phyloP scores from a whole-genome alignment of 495 filamentous ascomycete species.

The Penicillium salamii region DNA sequence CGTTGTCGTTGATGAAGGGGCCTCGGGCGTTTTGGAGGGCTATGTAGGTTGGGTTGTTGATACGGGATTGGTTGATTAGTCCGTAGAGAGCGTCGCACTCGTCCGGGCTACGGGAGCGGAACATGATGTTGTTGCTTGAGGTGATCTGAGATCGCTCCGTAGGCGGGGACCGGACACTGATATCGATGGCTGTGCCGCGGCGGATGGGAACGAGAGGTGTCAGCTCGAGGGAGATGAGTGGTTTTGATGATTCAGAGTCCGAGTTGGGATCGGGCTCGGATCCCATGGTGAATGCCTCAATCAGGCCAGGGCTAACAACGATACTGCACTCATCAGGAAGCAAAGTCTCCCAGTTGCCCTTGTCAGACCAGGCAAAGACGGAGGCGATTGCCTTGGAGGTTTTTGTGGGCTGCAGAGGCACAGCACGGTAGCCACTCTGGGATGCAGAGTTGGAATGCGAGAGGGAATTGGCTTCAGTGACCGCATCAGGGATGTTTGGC shows the following conservation, averaged over 20 bases:
- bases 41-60: constrained; percentile 86
- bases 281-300: constrained; percentile 74
- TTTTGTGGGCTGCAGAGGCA: constrained; percentile 54
- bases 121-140: constrained; percentile 76
- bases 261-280: constrained; percentile 29
- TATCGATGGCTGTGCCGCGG: constrained; percentile 85
- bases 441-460: constrained; percentile 76
- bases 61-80: constrained; percentile 76
- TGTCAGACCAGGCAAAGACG: constrained; percentile 82
- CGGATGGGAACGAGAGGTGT: constrained; percentile 86
- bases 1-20: constrained; percentile 31
- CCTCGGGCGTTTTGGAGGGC: constrained; percentile 71
- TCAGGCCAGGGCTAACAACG: constrained; percentile 74
- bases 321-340: constrained; percentile 75
- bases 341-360: constrained; percentile 77
- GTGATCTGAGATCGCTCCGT: constrained; percentile 67
- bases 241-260: constrained; percentile 44
- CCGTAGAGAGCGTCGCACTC: constrained; percentile 81
- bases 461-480: constrained; percentile 51
- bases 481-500: constrained; percentile 22
- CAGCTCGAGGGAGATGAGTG: constrained; percentile 76
- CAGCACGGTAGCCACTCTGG: constrained; percentile 58
- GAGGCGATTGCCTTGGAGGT: constrained; percentile 67
- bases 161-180: constrained; percentile 83
- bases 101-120: constrained; percentile 72